These are phyloP conservation scores for Oryza officinalis DNA, from an alignment of 176 grass and related monocot genomes.

Conservation along the genomic window DNA sequence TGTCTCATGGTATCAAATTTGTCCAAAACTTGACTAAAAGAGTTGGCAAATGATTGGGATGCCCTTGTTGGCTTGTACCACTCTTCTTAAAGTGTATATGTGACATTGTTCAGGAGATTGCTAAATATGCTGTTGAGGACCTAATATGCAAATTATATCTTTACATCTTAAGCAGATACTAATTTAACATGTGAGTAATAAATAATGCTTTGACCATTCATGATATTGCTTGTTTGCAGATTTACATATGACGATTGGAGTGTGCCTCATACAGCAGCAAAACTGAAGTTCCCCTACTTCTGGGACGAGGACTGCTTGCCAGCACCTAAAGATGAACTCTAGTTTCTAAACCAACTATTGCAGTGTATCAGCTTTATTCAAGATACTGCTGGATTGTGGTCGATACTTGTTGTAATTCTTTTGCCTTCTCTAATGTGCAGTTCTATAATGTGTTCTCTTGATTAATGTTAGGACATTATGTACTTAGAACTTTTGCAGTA, in stretches of 20 bases:
- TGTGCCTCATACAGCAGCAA: slow-evolving; percentile 76
- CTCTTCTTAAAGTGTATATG: too few relatives aligned
- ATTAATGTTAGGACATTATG: neutral
- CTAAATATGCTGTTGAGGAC: neutral
- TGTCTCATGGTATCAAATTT: too few relatives aligned
- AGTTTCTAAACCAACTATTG: slow-evolving; percentile 12
- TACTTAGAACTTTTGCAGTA: neutral
- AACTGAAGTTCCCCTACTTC: slow-evolving; percentile 77
- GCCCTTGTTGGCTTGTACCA: too few relatives aligned
- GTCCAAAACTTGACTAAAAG: too few relatives aligned
- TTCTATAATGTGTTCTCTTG: slow-evolving; percentile 20
- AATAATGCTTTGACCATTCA: neutral
- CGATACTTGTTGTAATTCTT: neutral
- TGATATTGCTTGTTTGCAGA: slow-evolving; percentile 42
- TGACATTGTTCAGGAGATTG: too few relatives aligned
- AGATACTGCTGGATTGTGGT: neutral
- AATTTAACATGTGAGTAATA: neutral
- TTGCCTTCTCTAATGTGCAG: neutral
- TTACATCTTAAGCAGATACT: neutral
- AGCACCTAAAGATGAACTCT: slow-evolving; percentile 82
- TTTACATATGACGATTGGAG: slow-evolving; percentile 90
- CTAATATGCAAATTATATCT: neutral
- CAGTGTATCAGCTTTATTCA: neutral
- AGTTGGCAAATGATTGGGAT: too few relatives aligned
- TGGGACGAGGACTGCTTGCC: slow-evolving; percentile 79